Percentiles rank a stretch among this genome's conserved stretches.
phyloP scores from a whole-genome alignment of 2,329 filamentous ascomycete species.

The Coniella vitis region DNA sequence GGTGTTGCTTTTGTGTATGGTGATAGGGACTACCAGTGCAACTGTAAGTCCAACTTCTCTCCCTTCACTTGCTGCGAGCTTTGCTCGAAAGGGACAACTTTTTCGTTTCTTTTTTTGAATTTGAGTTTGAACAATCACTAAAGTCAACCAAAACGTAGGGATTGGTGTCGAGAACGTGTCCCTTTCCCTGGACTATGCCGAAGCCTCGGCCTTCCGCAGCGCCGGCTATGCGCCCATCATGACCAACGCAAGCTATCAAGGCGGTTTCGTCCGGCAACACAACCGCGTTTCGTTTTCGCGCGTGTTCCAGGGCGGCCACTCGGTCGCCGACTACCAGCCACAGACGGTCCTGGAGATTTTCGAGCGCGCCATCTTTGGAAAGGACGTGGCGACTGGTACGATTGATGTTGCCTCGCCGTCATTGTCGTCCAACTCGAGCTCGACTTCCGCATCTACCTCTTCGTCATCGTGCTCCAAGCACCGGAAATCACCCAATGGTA shows the following conservation, averaged over 20 bases:
- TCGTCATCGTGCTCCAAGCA: too few species aligned
- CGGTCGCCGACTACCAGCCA: slow-evolving; percentile 44
- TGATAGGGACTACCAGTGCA: slow-evolving; percentile 45
- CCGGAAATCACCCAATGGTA: background rate
- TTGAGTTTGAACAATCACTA: background rate
- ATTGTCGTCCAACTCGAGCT: slow-evolving; percentile 17
- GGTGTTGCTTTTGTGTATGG: slow-evolving; percentile 48
- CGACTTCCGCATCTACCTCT: too few species aligned
- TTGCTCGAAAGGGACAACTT: background rate
- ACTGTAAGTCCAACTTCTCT: slow-evolving; percentile 16
- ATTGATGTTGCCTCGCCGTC: slow-evolving; percentile 25
- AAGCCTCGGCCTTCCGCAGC: slow-evolving; percentile 33
- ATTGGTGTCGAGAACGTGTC: slow-evolving; percentile 43
- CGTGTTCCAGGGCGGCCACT: slow-evolving; percentile 40
- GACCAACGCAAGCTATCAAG: slow-evolving; percentile 34
- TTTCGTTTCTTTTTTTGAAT: background rate
- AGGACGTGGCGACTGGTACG: slow-evolving; percentile 48
- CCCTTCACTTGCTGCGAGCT: background rate
- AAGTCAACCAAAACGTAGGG: slow-evolving; percentile 29
- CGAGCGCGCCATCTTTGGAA: slow-evolving; percentile 37
- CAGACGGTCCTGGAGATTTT: slow-evolving; percentile 44
- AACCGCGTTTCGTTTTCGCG: slow-evolving; percentile 42
- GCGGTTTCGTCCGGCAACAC: slow-evolving; percentile 38
- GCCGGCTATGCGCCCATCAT: slow-evolving; percentile 42
- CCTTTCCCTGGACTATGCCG: slow-evolving; percentile 35